These are phyloP conservation scores for Penicillium subrubescens DNA, from an alignment of 495 filamentous ascomycete genomes.

Conservation along the genomic window DNA sequence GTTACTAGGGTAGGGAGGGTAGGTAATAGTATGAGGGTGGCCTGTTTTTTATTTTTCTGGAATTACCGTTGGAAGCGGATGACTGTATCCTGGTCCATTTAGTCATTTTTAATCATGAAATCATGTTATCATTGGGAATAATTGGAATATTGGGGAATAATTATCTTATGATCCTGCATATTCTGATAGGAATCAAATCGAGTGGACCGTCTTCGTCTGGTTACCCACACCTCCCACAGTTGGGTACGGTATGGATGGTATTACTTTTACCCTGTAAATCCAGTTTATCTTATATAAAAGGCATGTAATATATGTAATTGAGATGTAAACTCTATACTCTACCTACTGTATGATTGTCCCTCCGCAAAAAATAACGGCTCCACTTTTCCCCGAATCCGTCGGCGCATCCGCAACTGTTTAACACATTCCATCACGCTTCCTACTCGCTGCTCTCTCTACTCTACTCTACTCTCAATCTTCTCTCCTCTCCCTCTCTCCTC, in stretches of 20 bases:
- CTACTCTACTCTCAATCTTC: conserved; percentile 5
- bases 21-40: neutral
- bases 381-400: conserved; percentile 42
- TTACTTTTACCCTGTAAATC: neutral
- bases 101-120: no score
- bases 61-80: neutral
- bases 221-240: neutral
- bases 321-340: conserved; percentile 14
- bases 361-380: conserved; percentile 34
- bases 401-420: conserved; percentile 18
- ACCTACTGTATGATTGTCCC: conserved; percentile 11
- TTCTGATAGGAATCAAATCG: neutral
- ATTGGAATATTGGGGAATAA: neutral
- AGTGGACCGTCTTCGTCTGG: conserved; percentile 1
- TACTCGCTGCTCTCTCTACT: conserved; percentile 5
- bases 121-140: neutral
- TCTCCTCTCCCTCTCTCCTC: neutral
- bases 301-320: neutral
- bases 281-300: neutral
- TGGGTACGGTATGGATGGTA: neutral
- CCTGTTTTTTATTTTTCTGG: neutral
- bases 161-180: neutral
- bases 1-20: no score
- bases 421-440: conserved; percentile 19
- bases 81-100: no score